Conservation (phyloP, 2,329 filamentous ascomycete species). For the Aspergillus sp. region DNA sequence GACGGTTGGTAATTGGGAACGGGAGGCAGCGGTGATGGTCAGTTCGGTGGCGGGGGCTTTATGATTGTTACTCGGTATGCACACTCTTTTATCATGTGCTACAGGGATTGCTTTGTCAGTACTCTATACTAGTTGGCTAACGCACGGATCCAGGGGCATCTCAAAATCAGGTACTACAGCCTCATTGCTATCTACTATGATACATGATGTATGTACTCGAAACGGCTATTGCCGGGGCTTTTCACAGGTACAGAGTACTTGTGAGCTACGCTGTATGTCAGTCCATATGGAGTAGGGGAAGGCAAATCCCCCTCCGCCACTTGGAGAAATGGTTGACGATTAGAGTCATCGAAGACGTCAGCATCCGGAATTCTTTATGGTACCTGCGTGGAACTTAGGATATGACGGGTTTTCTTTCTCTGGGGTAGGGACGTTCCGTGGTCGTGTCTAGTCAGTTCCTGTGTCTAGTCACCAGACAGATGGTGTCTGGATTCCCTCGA, state of each 20-base stretch:
- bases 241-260: too few relatives aligned
- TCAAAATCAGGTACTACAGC: neutral
- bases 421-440: neutral
- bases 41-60: constrained; percentile 65
- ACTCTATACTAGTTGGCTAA: neutral
- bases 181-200: too few relatives aligned
- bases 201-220: too few relatives aligned
- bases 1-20: constrained; percentile 63
- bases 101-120: neutral
- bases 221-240: too few relatives aligned
- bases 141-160: neutral
- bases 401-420: neutral
- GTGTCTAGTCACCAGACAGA: too few relatives aligned
- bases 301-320: neutral
- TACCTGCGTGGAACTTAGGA: neutral
- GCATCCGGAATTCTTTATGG: neutral
- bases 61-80: constrained; percentile 9
- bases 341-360: constrained; percentile 1
- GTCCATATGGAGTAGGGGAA: too few relatives aligned
- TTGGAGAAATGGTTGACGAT: neutral
- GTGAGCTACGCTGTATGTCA: too few relatives aligned
- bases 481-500: too few relatives aligned
- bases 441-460: too few relatives aligned
- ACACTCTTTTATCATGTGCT: neutral
- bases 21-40: constrained; percentile 92